Base-by-base conservation (phyloP, 768 basidiomycete genomes). In the Termitomyces sp. region DNA sequence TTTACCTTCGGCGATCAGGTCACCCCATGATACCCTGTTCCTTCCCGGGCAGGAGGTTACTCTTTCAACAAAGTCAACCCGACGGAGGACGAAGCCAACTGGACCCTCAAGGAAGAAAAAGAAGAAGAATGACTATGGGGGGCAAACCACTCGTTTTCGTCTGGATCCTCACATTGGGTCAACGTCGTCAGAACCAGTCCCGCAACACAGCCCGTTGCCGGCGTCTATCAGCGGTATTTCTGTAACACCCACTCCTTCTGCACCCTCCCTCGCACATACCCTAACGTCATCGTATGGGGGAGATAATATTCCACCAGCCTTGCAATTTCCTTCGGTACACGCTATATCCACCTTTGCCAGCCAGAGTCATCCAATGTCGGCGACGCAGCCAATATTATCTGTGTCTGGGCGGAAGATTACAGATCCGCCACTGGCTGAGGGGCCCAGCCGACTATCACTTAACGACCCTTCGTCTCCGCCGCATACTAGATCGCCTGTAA, bases 11-110 rank as follows among this genome's bases (percentile, higher is more conserved):
- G 42, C 60, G 11, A 53, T 60, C 16, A 56, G 57, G 11, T 54
- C 62, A 32, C 8, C 38, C 23, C 69, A 59, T 6, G 68, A 62
- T 12, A 61, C 67, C 2, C 61, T 67, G 31, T 85, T 82, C 64
- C 75, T 86, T 37, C 84, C 84, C n/a, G 84, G 84, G 7, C 84
- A 85, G 63, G 69, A 63, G 16, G 72, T 74, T 29, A 63, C 63
- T 10, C 57, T 57, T 17, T 61, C 64, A 32, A 37, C 53, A 37
- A 51, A 64, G 29, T 21, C 67, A 17, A 27, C 61, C 40, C 60
- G 50, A 32, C 54, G 47, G 41, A 53, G 12, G 46, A 55, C 52
- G 27, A 62, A 42, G 65, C 65, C 62, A 63, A 53, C 48, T 40
- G 62, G 62, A 67, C 60, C 62, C 59, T 65, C 56, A 72, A 71